Evolutionary conservation across 164 flowering plant species (phyloP).

Genomic region (Paratinospora sagittata): DNA sequence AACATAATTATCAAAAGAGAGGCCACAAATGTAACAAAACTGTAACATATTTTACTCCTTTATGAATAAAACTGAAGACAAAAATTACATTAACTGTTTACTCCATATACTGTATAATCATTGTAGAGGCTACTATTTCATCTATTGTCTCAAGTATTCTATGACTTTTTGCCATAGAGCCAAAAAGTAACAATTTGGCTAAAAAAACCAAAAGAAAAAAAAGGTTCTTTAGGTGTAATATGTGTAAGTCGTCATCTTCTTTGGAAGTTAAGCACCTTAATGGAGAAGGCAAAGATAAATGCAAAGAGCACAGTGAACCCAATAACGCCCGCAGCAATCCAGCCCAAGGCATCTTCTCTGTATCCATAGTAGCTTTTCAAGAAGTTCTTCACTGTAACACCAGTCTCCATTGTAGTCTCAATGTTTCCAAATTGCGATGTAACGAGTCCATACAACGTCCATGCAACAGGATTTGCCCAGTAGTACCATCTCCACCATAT

Average conservation of each 20-base stretch:
- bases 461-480: constrained; percentile 49
- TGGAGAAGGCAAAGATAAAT: constrained; percentile 35
- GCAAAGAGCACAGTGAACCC: constrained; percentile 40
- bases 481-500: constrained; percentile 58
- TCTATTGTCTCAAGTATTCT: too few species aligned
- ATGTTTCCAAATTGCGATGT: constrained; percentile 47
- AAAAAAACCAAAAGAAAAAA: too few species aligned
- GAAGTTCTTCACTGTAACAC: constrained; percentile 26
- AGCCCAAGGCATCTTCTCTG: constrained; percentile 27
- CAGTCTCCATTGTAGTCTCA: constrained; percentile 7
- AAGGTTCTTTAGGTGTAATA: too few species aligned
- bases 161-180: too few species aligned
- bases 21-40: neutral
- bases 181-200: too few species aligned
- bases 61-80: neutral
- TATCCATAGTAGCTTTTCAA: constrained; percentile 32
- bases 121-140: too few species aligned
- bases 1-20: neutral
- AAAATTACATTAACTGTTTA: neutral
- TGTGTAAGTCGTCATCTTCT: constrained; percentile 11
- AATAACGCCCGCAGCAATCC: constrained; percentile 22
- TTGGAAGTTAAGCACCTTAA: constrained; percentile 32
- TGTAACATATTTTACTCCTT: neutral
- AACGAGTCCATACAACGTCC: constrained; percentile 38
- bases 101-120: too few species aligned